These are phyloP conservation scores for Poa annua DNA, from an alignment of 176 grass and related monocot genomes.

Conservation along the genomic window DNA sequence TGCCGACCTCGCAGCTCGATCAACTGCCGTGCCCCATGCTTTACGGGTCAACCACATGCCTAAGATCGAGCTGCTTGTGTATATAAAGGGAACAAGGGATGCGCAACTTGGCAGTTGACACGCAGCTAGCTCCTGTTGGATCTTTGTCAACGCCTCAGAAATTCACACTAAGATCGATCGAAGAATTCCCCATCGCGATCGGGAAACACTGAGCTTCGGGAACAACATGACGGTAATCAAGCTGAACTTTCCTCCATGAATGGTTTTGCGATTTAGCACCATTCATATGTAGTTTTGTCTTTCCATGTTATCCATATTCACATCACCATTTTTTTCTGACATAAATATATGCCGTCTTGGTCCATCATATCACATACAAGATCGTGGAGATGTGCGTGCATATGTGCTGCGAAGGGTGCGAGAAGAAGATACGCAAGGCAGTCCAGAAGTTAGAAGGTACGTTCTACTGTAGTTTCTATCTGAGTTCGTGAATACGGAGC, in stretches of 20 bases:
- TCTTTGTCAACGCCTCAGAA: slow-evolving; percentile 1
- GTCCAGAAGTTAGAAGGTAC: slow-evolving; percentile 66
- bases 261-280: neutral
- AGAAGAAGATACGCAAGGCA: slow-evolving; percentile 85
- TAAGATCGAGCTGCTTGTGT: neutral
- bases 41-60: slow-evolving; percentile 20
- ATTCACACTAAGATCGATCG: neutral
- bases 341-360: neutral
- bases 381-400: slow-evolving; percentile 93
- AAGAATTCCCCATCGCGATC: neutral
- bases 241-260: neutral
- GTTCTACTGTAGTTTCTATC: neutral
- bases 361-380: slow-evolving; percentile 33
- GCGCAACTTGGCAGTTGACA: neutral
- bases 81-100: slow-evolving; percentile 2
- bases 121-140: neutral
- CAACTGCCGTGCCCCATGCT: slow-evolving; percentile 8
- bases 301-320: neutral
- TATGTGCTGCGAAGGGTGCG: slow-evolving; percentile 88
- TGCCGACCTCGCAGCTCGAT: slow-evolving; percentile 19
- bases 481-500: no score
- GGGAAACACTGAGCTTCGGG: neutral
- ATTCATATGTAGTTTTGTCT: neutral
- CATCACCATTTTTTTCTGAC: neutral
- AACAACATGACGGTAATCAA: slow-evolving; percentile 38